Evolutionary conservation across 306 rosid species (phyloP).

Genomic region (Trifolium fragiferum): DNA sequence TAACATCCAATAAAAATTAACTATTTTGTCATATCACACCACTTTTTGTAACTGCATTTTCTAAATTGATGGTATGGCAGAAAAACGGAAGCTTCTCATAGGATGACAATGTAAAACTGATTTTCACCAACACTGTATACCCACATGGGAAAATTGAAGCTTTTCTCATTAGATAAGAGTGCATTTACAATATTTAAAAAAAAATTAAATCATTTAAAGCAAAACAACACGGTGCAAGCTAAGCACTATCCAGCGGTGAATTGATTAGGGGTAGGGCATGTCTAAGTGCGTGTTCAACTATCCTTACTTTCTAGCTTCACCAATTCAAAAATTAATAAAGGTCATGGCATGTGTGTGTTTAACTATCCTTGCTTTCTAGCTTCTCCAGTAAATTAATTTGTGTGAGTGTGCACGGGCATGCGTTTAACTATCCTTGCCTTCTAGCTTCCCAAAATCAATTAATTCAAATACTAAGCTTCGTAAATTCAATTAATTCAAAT

Average conservation of each 20-base stretch:
- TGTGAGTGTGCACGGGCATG: too few relatives aligned
- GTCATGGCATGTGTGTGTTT: too few relatives aligned
- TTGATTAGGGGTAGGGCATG: background rate
- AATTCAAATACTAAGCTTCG: slow-evolving; percentile 3
- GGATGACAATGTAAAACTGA: background rate
- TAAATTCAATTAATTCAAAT: background rate
- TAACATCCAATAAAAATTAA: background rate
- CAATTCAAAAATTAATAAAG: too few relatives aligned
- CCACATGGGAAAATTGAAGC: background rate
- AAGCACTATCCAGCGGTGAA: background rate
- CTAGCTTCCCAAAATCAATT: background rate
- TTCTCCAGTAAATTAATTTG: too few relatives aligned
- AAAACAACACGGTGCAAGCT: background rate
- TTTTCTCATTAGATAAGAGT: background rate
- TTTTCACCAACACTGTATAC: background rate
- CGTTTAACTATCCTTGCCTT: background rate
- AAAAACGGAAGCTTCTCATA: background rate
- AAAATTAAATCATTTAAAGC: background rate
- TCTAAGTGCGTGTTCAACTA: too few relatives aligned
- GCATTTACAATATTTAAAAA: background rate
- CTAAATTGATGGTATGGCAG: background rate
- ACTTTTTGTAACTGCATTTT: background rate
- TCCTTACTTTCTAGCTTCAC: too few relatives aligned
- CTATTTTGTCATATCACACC: background rate
- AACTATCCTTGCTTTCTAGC: too few relatives aligned